These are phyloP conservation scores for Physcomitrellopsis africana DNA, from an alignment of 225 moss, liverwort and hornwort species.

Conservation along the genomic window DNA sequence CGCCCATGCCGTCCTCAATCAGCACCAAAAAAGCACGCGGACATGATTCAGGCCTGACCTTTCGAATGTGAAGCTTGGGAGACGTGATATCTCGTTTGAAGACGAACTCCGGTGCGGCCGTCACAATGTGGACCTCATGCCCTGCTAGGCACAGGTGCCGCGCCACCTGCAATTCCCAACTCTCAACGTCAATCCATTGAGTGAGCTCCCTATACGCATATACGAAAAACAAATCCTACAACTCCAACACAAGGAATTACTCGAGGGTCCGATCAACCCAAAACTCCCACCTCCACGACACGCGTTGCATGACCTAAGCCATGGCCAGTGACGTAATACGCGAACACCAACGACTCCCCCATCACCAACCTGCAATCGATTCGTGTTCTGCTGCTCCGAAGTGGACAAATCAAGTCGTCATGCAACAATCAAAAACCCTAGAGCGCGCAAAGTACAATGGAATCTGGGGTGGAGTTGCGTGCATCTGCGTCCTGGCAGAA, in stretches of 20 bases:
- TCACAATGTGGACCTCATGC: constrained; percentile 86
- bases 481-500: background rate
- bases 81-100: constrained; percentile 72
- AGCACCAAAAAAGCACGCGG: background rate
- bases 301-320: constrained; percentile 93
- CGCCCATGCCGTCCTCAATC: no score
- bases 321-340: constrained; percentile 92
- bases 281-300: constrained; percentile 74
- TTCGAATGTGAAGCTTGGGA: constrained; percentile 67
- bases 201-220: background rate
- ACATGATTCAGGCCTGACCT: constrained; percentile 36
- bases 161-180: constrained; percentile 56
- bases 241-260: background rate
- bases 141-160: constrained; percentile 70
- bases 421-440: constrained; percentile 33
- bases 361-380: constrained; percentile 5
- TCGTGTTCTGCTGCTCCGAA: background rate
- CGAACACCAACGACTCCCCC: constrained; percentile 61
- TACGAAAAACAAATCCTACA: background rate
- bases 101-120: constrained; percentile 73
- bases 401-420: background rate
- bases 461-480: background rate
- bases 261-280: background rate
- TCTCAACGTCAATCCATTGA: constrained; percentile 27
- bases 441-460: background rate